These are phyloP conservation scores for Xylaria sp. DNA, from an alignment of 2,329 filamentous ascomycete species.

Conservation along the genomic window DNA sequence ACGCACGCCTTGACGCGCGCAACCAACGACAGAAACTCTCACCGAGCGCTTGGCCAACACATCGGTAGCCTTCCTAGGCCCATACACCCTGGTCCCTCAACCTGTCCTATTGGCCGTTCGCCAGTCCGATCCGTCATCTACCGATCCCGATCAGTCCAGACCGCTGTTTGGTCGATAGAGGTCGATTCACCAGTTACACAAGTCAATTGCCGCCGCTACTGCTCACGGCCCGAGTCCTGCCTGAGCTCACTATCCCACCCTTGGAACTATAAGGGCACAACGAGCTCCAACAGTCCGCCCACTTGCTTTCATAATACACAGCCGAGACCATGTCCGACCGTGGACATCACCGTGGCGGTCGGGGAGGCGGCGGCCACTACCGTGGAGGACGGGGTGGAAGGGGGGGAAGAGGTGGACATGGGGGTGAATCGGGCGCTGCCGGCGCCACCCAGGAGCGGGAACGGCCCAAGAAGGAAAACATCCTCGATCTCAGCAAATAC, in stretches of 20 bases:
- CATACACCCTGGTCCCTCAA: not conserved
- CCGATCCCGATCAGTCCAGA: slow-evolving; percentile 18
- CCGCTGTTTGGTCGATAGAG: not conserved
- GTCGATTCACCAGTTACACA: not conserved
- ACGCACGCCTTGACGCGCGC: not conserved
- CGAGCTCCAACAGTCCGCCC: not conserved
- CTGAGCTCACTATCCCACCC: not conserved
- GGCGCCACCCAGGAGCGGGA: slow-evolving; percentile 63
- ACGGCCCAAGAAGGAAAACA: slow-evolving; percentile 97
- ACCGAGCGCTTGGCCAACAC: not conserved
- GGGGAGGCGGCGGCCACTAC: slow-evolving; percentile 49
- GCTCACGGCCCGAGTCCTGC: not conserved
- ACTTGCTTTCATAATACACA: slow-evolving; percentile 20
- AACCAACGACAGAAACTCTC: not conserved
- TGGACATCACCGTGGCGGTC: slow-evolving; percentile 54
- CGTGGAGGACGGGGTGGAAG: slow-evolving; percentile 49
- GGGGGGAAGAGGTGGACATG: slow-evolving; percentile 51
- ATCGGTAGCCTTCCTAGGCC: not conserved
- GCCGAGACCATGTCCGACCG: slow-evolving; percentile 57
- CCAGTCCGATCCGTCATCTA: slow-evolving; percentile 7
- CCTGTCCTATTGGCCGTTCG: slow-evolving; percentile 10
- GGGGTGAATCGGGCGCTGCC: slow-evolving; percentile 49
- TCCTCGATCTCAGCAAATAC: slow-evolving; percentile 92
- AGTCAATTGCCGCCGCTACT: not conserved
- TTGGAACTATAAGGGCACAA: not conserved